phyloP scores from a whole-genome alignment of 2,329 filamentous ascomycete species.

The Fusarium verticillioides region DNA sequence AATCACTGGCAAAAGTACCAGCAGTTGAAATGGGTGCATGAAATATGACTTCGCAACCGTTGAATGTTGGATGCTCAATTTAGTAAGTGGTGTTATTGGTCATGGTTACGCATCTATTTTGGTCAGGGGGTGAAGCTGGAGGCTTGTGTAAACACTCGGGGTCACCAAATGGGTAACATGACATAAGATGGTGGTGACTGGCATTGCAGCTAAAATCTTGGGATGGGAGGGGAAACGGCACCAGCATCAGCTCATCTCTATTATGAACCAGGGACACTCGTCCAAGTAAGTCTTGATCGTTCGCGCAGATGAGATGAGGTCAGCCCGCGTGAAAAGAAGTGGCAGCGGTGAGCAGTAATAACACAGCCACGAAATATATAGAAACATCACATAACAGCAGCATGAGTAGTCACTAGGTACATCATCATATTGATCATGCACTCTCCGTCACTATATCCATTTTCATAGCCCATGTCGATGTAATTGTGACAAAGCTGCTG shows the following conservation, averaged over 20 bases:
- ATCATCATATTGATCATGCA: constrained; percentile 10
- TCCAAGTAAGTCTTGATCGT: constrained; percentile 4
- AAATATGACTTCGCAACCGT: constrained; percentile 18
- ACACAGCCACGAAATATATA: constrained; percentile 18
- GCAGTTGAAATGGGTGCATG: constrained; percentile 38
- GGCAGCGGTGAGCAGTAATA: constrained; percentile 31
- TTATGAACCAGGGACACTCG: constrained; percentile 20
- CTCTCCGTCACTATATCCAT: constrained; percentile 8
- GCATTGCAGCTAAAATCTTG: constrained; percentile 8
- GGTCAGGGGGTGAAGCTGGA: constrained; percentile 27
- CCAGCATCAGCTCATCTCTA: constrained; percentile 38
- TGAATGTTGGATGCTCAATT: constrained; percentile 6
- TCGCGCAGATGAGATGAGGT: neutral
- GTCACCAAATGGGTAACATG: constrained; percentile 8
- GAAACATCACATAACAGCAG: constrained; percentile 3
- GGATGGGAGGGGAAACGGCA: constrained; percentile 10
- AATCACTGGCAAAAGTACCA: constrained; percentile 21
- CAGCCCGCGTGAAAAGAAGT: constrained; percentile 2
- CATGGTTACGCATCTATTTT: constrained; percentile 16
- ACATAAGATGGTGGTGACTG: neutral
- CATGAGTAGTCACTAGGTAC: constrained; percentile 2
- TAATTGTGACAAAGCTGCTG: constrained; percentile 10
- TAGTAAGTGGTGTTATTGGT: constrained; percentile 21
- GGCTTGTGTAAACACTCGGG: constrained; percentile 11
- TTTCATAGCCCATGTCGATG: constrained; percentile 1